Percentiles rank a stretch among this genome's conserved stretches.
Evolutionary conservation across 176 grass and related monocot species (phyloP).

Genomic region (Guadua angustifolia): DNA sequence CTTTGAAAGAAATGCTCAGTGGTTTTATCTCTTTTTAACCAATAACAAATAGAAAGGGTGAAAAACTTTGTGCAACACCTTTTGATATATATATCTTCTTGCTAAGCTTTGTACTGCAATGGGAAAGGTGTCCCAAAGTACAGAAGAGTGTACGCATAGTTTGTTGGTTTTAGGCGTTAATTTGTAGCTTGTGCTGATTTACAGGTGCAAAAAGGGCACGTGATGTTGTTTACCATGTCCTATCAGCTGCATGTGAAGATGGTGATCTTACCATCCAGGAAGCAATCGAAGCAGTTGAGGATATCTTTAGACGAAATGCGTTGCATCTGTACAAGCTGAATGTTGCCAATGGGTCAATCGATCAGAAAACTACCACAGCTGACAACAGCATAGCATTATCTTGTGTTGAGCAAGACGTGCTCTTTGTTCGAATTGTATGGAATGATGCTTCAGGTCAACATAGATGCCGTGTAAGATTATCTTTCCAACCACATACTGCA

Average conservation of each 20-base stretch:
- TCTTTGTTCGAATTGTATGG: slow-evolving; percentile 93
- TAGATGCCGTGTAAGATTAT: slow-evolving; percentile 86
- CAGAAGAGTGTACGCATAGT: background rate
- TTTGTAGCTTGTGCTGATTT: slow-evolving; percentile 21
- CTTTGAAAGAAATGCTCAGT: background rate
- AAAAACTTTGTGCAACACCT: background rate
- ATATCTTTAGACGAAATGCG: slow-evolving; percentile 89
- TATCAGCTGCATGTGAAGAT: slow-evolving; percentile 80
- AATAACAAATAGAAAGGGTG: slow-evolving; percentile 5
- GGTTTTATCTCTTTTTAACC: slow-evolving; percentile 29
- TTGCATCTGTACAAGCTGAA: slow-evolving; percentile 82
- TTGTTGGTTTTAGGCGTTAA: slow-evolving; percentile 41
- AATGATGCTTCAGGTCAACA: slow-evolving; percentile 86
- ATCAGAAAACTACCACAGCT: slow-evolving; percentile 41
- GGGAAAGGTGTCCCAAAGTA: background rate
- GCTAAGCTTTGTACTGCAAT: background rate
- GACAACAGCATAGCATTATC: slow-evolving; percentile 37
- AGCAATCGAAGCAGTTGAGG: slow-evolving; percentile 75
- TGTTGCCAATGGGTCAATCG: slow-evolving; percentile 46
- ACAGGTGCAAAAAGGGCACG: slow-evolving; percentile 83
- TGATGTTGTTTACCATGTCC: slow-evolving; percentile 74
- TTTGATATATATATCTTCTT: slow-evolving; percentile 20
- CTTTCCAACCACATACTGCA: slow-evolving; percentile 27
- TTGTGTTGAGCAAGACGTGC: slow-evolving; percentile 52
- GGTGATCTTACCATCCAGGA: slow-evolving; percentile 86